Conservation (phyloP, 495 filamentous ascomycete genomes). For the Pseudomonodictys pantanalensis region DNA sequence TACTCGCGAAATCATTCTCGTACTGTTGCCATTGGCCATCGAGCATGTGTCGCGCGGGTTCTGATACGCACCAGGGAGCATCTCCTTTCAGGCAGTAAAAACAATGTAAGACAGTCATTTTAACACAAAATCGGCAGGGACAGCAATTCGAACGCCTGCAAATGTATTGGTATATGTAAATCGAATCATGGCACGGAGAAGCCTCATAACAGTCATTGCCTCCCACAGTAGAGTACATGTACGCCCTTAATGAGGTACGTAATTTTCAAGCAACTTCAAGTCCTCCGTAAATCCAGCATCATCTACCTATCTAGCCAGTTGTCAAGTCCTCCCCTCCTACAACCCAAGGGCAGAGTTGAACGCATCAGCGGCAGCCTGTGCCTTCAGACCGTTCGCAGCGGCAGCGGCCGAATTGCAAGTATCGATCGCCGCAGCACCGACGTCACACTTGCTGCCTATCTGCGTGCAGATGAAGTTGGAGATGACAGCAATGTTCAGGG, state of each 20-base stretch:
- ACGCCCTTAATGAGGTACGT: not conserved
- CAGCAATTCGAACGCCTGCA: too few relatives aligned
- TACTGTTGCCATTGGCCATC: not conserved
- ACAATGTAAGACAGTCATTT: too few relatives aligned
- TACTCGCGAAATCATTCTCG: not conserved
- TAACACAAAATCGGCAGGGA: not conserved
- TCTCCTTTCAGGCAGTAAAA: too few relatives aligned
- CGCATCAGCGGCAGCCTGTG: slow-evolving; percentile 57
- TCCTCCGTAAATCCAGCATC: not conserved
- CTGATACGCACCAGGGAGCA: too few relatives aligned
- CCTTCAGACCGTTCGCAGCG: slow-evolving; percentile 41
- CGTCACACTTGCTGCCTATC: slow-evolving; percentile 53
- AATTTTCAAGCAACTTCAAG: not conserved
- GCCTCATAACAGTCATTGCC: not conserved
- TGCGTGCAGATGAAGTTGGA: slow-evolving; percentile 56
- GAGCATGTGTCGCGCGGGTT: not conserved
- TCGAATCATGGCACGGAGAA: slow-evolving; percentile 26
- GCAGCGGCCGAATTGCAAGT: slow-evolving; percentile 48
- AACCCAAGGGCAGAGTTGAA: slow-evolving; percentile 48
- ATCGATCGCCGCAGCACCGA: slow-evolving; percentile 46
- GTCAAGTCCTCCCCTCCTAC: not conserved
- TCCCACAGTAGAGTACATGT: slow-evolving; percentile 1
- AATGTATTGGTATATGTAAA: slow-evolving; percentile 26
- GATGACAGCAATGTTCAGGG: slow-evolving; percentile 55
- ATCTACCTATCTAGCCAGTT: not conserved